phyloP scores from a whole-genome alignment of 192 early-diverging fungal genomes.

The Rhizophagus clarus region DNA sequence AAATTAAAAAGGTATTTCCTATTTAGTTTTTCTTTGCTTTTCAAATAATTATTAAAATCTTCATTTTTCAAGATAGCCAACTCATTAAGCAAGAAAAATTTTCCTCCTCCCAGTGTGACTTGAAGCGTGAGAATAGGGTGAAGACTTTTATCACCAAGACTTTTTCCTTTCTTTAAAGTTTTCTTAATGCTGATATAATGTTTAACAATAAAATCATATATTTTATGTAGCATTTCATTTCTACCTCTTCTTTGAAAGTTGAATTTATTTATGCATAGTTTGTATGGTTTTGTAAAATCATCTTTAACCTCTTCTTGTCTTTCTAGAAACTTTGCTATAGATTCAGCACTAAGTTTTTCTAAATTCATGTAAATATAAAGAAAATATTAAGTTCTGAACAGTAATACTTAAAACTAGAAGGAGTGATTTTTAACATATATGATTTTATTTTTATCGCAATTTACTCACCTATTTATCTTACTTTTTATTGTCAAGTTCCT shows the following conservation, averaged over 20 bases:
- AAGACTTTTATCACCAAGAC: not conserved
- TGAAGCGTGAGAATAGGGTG: not conserved
- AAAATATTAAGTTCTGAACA: no score
- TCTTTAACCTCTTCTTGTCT: not conserved
- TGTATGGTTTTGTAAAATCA: not conserved
- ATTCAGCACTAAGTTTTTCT: not conserved
- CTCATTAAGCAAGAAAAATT: constrained; percentile 20
- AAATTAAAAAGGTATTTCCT: not conserved
- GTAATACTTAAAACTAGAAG: no score
- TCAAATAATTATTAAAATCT: constrained; percentile 13
- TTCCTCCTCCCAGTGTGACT: constrained; percentile 6
- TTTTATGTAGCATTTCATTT: not conserved
- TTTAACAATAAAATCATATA: constrained; percentile 11
- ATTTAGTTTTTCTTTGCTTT: not conserved
- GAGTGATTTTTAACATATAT: no score
- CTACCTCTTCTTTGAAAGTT: constrained; percentile 6
- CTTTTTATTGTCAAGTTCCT: no score
- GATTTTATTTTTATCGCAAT: no score
- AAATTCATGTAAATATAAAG: not conserved
- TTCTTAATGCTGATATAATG: not conserved
- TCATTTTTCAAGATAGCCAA: constrained; percentile 5
- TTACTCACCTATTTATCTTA: no score
- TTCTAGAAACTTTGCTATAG: constrained; percentile 6
- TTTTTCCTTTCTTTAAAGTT: not conserved
- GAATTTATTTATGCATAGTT: constrained; percentile 3